phyloP scores from a whole-genome alignment of 2,329 filamentous ascomycete species.

The Fusarium gaditjirri region DNA sequence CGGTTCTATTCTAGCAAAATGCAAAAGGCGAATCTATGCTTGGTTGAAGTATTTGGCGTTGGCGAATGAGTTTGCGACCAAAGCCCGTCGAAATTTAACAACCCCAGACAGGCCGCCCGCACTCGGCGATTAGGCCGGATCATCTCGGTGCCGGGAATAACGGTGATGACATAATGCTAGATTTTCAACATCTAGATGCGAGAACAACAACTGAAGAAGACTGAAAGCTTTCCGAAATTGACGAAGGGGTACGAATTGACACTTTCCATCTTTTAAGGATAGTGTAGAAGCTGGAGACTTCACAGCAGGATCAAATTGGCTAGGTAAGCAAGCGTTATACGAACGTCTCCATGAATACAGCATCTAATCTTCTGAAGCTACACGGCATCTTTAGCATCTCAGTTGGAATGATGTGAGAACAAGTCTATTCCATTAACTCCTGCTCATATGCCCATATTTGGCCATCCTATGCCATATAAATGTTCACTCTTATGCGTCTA shows the following conservation, averaged over 20 bases:
- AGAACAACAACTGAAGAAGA: neutral
- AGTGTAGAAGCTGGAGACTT: neutral
- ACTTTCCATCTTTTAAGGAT: too few relatives aligned
- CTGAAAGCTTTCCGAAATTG: neutral
- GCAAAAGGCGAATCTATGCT: slow-evolving; percentile 16
- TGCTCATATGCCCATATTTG: neutral
- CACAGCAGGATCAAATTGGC: neutral
- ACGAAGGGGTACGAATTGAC: neutral
- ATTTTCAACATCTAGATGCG: neutral
- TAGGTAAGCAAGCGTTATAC: neutral
- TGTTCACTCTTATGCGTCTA: slow-evolving; percentile 13
- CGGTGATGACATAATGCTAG: slow-evolving; percentile 39
- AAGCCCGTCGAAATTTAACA: slow-evolving; percentile 41
- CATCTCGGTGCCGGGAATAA: slow-evolving; percentile 41
- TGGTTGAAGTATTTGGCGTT: slow-evolving; percentile 11
- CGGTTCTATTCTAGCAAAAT: slow-evolving; percentile 26
- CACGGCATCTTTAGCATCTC: neutral
- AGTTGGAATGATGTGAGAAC: neutral
- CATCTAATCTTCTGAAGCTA: neutral
- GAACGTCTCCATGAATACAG: neutral
- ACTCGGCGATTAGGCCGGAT: slow-evolving; percentile 46
- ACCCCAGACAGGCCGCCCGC: slow-evolving; percentile 36
- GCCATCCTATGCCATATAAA: slow-evolving; percentile 11
- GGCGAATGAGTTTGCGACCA: slow-evolving; percentile 40
- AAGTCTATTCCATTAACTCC: slow-evolving; percentile 33